phyloP scores from a whole-genome alignment of 148 eudicot genomes.

The Chenopodium formosanum region DNA sequence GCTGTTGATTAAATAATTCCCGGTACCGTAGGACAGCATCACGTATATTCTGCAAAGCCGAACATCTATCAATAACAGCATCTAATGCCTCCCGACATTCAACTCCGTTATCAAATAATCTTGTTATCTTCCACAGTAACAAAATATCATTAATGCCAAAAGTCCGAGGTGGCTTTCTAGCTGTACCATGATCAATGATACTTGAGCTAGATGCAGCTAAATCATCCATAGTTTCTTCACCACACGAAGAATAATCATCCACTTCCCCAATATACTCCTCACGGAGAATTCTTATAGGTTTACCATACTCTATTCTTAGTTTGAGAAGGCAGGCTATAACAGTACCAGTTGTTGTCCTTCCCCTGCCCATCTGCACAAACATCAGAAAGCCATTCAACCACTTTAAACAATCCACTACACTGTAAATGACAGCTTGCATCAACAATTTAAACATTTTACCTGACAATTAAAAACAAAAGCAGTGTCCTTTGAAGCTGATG shows the following conservation, averaged over 20 bases:
- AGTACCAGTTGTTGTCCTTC: slow-evolving; percentile 95
- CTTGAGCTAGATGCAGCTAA: slow-evolving; percentile 34
- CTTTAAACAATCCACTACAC: not conserved
- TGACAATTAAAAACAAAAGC: slow-evolving; percentile 97
- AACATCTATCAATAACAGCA: slow-evolving; percentile 89
- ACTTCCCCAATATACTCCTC: slow-evolving; percentile 51
- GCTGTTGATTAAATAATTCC: slow-evolving; percentile 75
- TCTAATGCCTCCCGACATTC: slow-evolving; percentile 94
- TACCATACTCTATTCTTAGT: slow-evolving; percentile 83
- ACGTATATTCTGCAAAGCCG: slow-evolving; percentile 93
- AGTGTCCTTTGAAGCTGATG: slow-evolving; percentile 75
- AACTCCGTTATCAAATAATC: slow-evolving; percentile 93
- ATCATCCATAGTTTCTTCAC: slow-evolving; percentile 62
- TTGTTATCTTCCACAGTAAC: slow-evolving; percentile 88
- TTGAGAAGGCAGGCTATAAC: slow-evolving; percentile 93
- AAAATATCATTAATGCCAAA: slow-evolving; percentile 93
- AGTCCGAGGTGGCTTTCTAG: slow-evolving; percentile 45
- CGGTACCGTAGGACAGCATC: slow-evolving; percentile 87
- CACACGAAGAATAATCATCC: slow-evolving; percentile 52
- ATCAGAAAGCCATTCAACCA: slow-evolving; percentile 16
- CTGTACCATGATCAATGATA: slow-evolving; percentile 35
- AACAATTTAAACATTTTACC: slow-evolving; percentile 40
- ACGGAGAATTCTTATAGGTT: slow-evolving; percentile 62
- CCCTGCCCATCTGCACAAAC: slow-evolving; percentile 82
- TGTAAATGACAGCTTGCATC: not conserved